Percentiles rank a stretch among this genome's conserved stretches.
Conservation (phyloP, 1,284 basidiomycete species). For the Spongispora temasekensis region DNA sequence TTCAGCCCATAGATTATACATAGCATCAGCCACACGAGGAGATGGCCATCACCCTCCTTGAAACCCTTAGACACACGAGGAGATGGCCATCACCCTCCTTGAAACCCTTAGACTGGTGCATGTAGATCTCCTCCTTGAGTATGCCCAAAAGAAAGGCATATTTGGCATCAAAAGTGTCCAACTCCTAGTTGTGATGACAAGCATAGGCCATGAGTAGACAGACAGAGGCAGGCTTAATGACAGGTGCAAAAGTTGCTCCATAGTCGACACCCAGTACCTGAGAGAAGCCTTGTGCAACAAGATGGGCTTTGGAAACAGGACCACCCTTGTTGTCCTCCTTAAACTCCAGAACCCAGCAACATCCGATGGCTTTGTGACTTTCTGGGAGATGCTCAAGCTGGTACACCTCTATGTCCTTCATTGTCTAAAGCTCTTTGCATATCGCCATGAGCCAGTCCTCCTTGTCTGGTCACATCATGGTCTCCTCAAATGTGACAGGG, state of each 20-base stretch:
- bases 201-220: background rate
- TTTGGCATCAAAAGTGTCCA: conserved; percentile 6
- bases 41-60: background rate
- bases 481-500: conserved; percentile 1
- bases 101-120: conserved; percentile 3
- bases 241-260: background rate
- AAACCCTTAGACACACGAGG: no score
- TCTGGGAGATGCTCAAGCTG: background rate
- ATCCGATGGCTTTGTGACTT: background rate
- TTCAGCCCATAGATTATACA: conserved; percentile 6
- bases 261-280: background rate
- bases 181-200: background rate
- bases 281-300: background rate
- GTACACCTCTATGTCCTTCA: background rate
- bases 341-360: conserved; percentile 3
- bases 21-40: background rate
- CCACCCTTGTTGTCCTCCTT: conserved; percentile 3
- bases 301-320: background rate
- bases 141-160: background rate
- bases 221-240: background rate
- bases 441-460: background rate
- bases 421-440: background rate
- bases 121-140: conserved; percentile 8
- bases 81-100: background rate
- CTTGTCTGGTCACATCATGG: background rate